A percentile compares a stretch with the other conserved stretches of the same genome.
These are phyloP conservation scores for Capniomyces stellatus DNA, from an alignment of 371 early-diverging fungal species.

Conservation along the genomic window DNA sequence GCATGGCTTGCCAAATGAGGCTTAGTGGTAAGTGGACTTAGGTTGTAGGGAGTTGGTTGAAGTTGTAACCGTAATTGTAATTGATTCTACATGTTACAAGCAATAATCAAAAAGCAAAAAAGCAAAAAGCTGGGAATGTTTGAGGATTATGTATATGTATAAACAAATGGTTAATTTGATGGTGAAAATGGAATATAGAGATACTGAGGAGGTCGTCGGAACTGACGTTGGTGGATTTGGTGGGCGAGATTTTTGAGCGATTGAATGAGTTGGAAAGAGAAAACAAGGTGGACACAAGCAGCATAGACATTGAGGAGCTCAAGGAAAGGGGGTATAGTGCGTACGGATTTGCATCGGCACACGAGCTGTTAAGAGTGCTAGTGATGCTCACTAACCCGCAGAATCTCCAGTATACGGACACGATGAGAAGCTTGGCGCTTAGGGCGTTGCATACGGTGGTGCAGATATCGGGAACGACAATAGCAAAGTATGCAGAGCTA, in stretches of 20 bases:
- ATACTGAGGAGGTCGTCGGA: constrained; percentile 22
- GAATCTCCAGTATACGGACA: constrained; percentile 79
- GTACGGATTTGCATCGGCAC: constrained; percentile 61
- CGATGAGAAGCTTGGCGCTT: constrained; percentile 77
- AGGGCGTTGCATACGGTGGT: constrained; percentile 57
- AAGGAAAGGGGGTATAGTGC: neutral
- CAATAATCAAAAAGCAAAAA: too few relatives aligned
- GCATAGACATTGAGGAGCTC: constrained; percentile 3
- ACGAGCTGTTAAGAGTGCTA: constrained; percentile 75
- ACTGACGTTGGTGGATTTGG: constrained; percentile 18
- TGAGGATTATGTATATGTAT: too few relatives aligned
- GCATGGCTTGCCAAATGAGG: constrained; percentile 87
- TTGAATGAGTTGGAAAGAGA: constrained; percentile 5
- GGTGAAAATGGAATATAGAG: too few relatives aligned
- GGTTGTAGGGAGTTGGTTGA: too few relatives aligned
- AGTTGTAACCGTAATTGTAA: too few relatives aligned
- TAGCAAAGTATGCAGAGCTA: constrained; percentile 47
- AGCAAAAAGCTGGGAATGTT: too few relatives aligned
- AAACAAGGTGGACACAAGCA: neutral
- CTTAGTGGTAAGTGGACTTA: constrained; percentile 46
- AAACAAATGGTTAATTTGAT: too few relatives aligned
- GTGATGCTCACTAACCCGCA: constrained; percentile 78
- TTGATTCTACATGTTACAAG: too few relatives aligned
- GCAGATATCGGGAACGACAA: constrained; percentile 63
- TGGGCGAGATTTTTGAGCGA: constrained; percentile 16